Conservation (phyloP, 2,329 filamentous ascomycete genomes). For the Alternaria atra region DNA sequence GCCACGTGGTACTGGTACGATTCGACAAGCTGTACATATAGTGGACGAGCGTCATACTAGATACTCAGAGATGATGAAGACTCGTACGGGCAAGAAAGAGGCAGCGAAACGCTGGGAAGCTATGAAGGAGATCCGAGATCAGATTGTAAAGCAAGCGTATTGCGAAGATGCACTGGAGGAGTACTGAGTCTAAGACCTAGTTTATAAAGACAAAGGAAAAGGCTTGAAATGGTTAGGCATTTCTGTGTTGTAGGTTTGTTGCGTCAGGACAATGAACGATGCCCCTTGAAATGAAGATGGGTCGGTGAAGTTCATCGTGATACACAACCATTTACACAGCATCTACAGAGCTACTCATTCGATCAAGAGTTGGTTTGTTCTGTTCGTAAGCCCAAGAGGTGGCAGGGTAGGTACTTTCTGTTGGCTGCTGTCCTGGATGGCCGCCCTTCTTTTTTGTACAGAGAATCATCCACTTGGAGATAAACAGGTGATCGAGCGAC, state of each 20-base stretch:
- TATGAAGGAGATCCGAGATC: slow-evolving; percentile 19
- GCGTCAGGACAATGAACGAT: neutral
- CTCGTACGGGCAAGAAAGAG: slow-evolving; percentile 21
- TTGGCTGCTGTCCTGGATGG: too few species aligned
- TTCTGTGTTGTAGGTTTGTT: neutral
- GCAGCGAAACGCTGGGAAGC: slow-evolving; percentile 24
- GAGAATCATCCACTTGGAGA: too few species aligned
- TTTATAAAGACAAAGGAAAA: too few species aligned
- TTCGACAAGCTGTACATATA: slow-evolving; percentile 18
- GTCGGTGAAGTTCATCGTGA: neutral
- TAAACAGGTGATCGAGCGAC: neutral
- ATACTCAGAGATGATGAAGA: slow-evolving; percentile 32
- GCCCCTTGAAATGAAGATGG: neutral
- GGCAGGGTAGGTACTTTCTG: too few species aligned
- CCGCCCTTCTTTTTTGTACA: too few species aligned
- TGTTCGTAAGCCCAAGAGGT: neutral
- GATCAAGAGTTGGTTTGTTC: neutral
- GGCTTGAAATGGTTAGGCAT: neutral
- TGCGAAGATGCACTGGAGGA: slow-evolving; percentile 15
- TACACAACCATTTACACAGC: neutral
- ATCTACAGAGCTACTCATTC: neutral
- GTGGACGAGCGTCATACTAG: slow-evolving; percentile 18
- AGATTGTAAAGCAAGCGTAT: slow-evolving; percentile 17
- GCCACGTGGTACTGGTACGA: slow-evolving; percentile 55
- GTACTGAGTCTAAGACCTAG: neutral